Conservation (phyloP, 371 early-diverging fungal species). For the Mucor sp. region DNA sequence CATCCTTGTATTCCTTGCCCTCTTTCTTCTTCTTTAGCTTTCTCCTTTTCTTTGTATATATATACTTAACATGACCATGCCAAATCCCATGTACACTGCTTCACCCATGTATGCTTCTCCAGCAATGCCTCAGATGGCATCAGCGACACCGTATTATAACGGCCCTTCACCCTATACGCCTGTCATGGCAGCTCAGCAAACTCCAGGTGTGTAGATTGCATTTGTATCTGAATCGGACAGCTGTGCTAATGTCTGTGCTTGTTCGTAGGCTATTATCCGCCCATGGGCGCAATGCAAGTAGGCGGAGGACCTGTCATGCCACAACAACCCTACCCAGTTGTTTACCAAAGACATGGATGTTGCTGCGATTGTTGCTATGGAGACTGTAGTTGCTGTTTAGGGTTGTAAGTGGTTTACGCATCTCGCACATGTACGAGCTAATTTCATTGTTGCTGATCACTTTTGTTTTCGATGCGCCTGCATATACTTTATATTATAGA, state of each 20-base stretch:
- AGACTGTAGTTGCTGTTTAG: conserved; percentile 18
- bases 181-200: conserved; percentile 12
- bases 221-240: not conserved
- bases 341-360: not conserved
- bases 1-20: not conserved
- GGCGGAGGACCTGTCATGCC: conserved; percentile 15
- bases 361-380: conserved; percentile 20
- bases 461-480: not conserved
- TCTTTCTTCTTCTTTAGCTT: not conserved
- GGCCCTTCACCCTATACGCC: conserved; percentile 18
- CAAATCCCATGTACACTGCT: conserved; percentile 4
- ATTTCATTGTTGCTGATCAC: not conserved
- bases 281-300: conserved; percentile 21
- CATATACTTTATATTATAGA: not conserved
- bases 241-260: not conserved
- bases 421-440: not conserved
- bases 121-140: conserved; percentile 12
- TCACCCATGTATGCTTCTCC: conserved; percentile 18
- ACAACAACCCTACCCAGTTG: conserved; percentile 8
- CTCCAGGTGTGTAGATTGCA: conserved; percentile 16
- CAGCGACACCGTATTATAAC: conserved; percentile 9
- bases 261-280: conserved; percentile 21
- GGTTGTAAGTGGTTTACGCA: conserved; percentile 7
- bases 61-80: conserved; percentile 15
- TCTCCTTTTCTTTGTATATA: conserved; percentile 1